Evolutionary conservation across 208 protist species (phyloP), one percentile per base, ranked within the genome.

Genomic region (Balamuthia mandrillaris): DNA sequence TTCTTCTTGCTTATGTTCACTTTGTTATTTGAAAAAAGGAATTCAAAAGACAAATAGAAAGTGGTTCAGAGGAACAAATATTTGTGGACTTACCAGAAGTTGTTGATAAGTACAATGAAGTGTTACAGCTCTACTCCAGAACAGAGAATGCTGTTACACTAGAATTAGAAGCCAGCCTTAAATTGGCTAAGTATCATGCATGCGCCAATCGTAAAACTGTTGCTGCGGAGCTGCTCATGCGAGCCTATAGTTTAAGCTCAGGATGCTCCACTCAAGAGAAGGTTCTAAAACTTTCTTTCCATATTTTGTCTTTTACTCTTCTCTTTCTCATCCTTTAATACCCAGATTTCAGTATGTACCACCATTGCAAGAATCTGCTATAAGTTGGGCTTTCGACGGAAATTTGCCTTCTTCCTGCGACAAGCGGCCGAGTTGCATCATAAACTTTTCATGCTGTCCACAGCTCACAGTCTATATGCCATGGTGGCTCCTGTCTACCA

Each of bases 361-460:
- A 47, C 68, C 42, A 77, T 77, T 33, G 68, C 68, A 7, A 47
- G 68, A 27, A 41, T 77, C 42, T 77, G 68, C 29, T 27, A 47
- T n/a, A 41, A 47, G 9, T 31, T 56, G 24, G 68, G 68, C 2
- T 77, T 77, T 33, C 12, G 56, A 18, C 68, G 68, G 3, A 77
- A 77, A 27, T 77, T 77, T 35, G 68, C 68, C 1, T 77, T 77
- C 68, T 77, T 77, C 44, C 49, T 77, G 10, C 68, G 68, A 2
- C 44, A 77, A 35, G 68, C 68, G 9, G 68, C 68, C 3, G 68
- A 41, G 10, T 47, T 77, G 14, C 68, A 77, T 47, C 68, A 77
- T 47, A 77, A 77, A 27, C 68, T 77, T 14, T 77, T 77, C 68
- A 77, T 77, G 68, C 44, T 75, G 68, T 49, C 68, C 18, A 77